Base-by-base conservation (phyloP, 331 rosid genomes). In the Spiraea crenata region DNA sequence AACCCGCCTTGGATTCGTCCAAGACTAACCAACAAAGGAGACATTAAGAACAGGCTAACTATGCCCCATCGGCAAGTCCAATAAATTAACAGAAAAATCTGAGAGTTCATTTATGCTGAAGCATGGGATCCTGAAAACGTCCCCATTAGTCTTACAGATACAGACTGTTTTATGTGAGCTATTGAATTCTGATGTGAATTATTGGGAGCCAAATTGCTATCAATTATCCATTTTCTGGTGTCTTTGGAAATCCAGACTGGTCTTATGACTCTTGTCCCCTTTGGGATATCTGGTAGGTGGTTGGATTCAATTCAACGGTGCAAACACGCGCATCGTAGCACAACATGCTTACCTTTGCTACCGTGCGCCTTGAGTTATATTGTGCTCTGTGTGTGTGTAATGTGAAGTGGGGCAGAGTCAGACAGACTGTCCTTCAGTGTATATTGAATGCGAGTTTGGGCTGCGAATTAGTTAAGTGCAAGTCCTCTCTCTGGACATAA, bases 191-290 rank as follows among this genome's bases (percentile, higher is more conserved):
- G 54, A 49, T n/a, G 14, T 69, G 41, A 54, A 69, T 47, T 69
- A 1, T 69, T 54, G 55, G 65, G 55, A 69, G 9, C 40, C 74
- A 25, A 15, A 8, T 42, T 42, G 44, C 55, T 42, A 41, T 69
- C 74, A 41, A 19, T 14, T 56, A 2, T 14, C 63, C 42, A 14
- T 34, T 69, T 69, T 54, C 20, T 51, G 62, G 63, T 40, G 52
- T 41, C 14, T 9, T 4, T 34, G 59, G 31, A 25, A 35, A 39
- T 68, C 35, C 58, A 56, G 34, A 44, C 65, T 31, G 34, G 74
- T 70, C 64, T 16, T 39, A 12, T 61, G 48, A 39, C 34, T 7
- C 34, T 60, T 56, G 65, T 12, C 3, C 51, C 19, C 34, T 12
- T 0, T 19, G 16, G 62, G 50, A 3, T 19, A 20, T 4, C 6